These are phyloP conservation scores for Paxillus rubicundulus DNA, from an alignment of 768 basidiomycete species.

Conservation along the genomic window DNA sequence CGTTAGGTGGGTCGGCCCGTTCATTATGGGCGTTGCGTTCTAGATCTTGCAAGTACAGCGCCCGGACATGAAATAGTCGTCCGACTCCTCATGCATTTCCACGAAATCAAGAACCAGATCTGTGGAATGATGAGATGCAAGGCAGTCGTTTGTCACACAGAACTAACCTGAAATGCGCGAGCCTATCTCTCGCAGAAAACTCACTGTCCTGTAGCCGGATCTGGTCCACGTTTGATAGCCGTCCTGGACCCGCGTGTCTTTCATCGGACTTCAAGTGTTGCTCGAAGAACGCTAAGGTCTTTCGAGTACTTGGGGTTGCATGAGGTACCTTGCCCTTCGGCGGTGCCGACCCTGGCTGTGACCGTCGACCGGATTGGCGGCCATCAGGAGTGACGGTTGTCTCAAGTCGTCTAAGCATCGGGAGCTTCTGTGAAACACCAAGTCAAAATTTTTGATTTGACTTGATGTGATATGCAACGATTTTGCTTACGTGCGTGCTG, in stretches of 20 bases:
- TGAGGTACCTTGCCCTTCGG: conserved; percentile 18
- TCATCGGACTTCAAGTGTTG: conserved; percentile 9
- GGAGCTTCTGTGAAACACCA: conserved; percentile 27
- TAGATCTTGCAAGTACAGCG: not conserved
- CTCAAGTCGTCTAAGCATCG: conserved; percentile 41
- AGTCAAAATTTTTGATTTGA: conserved; percentile 1
- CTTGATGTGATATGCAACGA: conserved; percentile 8
- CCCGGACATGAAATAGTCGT: conserved; percentile 23
- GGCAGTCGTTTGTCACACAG: conserved; percentile 1
- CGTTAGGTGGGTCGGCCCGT: no score
- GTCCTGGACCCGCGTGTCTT: conserved; percentile 9
- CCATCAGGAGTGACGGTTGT: conserved; percentile 48
- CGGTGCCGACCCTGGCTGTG: conserved; percentile 27
- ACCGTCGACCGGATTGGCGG: conserved; percentile 33
- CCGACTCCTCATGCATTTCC: conserved; percentile 12
- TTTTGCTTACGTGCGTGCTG: conserved; percentile 16
- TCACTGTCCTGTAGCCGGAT: not conserved
- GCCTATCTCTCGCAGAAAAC: conserved; percentile 8
- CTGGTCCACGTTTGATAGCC: conserved; percentile 1
- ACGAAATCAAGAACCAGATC: conserved; percentile 22
- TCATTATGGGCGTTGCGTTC: not conserved
- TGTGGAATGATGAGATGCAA: conserved; percentile 5
- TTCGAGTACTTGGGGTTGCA: conserved; percentile 18
- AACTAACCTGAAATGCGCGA: conserved; percentile 13
- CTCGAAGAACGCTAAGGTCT: conserved; percentile 11